These are phyloP conservation scores for Neonectria ditissima DNA, from an alignment of 2,329 filamentous ascomycete genomes.

Conservation along the genomic window DNA sequence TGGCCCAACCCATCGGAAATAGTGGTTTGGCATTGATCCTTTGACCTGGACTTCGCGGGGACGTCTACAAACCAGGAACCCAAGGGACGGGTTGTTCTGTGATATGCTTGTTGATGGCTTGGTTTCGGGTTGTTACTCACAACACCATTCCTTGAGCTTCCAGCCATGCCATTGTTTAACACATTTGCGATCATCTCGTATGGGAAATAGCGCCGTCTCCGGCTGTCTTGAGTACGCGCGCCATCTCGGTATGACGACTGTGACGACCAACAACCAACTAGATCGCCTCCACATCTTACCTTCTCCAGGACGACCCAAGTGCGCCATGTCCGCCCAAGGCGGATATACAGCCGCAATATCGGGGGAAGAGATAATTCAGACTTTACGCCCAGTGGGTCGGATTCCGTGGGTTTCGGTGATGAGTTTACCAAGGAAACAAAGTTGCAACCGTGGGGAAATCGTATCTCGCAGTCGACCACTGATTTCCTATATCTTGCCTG, in stretches of 20 bases:
- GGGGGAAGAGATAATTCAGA: constrained; percentile 26
- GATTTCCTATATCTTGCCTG: constrained; percentile 32
- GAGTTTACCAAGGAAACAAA: constrained; percentile 22
- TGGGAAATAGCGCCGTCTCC: constrained; percentile 13
- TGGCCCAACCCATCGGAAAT: constrained; percentile 11
- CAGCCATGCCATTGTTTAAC: constrained; percentile 22
- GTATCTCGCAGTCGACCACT: background rate
- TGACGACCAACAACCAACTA: constrained; percentile 29
- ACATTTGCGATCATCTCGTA: background rate
- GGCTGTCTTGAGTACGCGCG: constrained; percentile 25
- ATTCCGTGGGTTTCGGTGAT: constrained; percentile 12
- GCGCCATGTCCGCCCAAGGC: constrained; percentile 21
- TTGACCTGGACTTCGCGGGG: background rate
- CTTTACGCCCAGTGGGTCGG: constrained; percentile 31
- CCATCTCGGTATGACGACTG: constrained; percentile 13
- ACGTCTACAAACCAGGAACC: background rate
- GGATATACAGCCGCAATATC: constrained; percentile 18
- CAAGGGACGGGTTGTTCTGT: background rate
- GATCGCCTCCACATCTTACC: constrained; percentile 25
- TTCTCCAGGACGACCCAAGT: constrained; percentile 10
- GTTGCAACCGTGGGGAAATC: constrained; percentile 11
- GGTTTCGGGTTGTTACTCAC: constrained; percentile 13
- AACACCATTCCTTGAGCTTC: constrained; percentile 18
- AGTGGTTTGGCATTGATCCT: constrained; percentile 1
- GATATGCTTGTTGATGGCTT: background rate